Percentiles rank a stretch among this genome's conserved stretches.
phyloP scores from a whole-genome alignment of 345 rosid species.

The Luvunga scandens region DNA sequence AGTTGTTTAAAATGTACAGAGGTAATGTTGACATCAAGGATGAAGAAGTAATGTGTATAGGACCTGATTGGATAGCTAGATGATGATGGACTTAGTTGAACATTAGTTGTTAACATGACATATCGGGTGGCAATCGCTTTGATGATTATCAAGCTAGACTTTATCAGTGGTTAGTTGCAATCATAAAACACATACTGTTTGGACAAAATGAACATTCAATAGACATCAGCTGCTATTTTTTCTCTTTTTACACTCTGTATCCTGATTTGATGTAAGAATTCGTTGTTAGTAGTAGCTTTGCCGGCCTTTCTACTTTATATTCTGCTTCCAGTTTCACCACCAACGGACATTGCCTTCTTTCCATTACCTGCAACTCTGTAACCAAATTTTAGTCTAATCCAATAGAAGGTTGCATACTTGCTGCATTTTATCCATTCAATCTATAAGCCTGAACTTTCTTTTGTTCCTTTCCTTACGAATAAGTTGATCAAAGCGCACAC shows the following conservation, averaged over 20 bases:
- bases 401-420: background rate
- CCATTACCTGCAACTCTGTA: background rate
- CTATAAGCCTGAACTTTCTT: too few species aligned
- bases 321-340: background rate
- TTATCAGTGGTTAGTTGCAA: background rate
- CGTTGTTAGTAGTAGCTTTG: too few species aligned
- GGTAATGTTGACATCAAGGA: constrained; percentile 36
- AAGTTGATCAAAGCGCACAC: background rate
- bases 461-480: background rate
- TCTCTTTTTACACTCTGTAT: background rate
- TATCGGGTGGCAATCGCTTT: background rate
- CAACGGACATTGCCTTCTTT: background rate
- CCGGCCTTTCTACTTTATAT: too few species aligned
- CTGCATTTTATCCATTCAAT: background rate
- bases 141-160: background rate
- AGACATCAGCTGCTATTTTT: background rate
- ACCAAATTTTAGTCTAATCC: too few species aligned
- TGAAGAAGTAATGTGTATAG: constrained; percentile 50
- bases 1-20: constrained; percentile 52
- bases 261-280: background rate
- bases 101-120: background rate
- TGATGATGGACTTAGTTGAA: constrained; percentile 3
- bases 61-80: constrained; percentile 48
- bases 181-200: background rate
- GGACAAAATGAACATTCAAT: background rate